Conservation (phyloP, 441 rosid species). For the Adansonia rubrostipa region DNA sequence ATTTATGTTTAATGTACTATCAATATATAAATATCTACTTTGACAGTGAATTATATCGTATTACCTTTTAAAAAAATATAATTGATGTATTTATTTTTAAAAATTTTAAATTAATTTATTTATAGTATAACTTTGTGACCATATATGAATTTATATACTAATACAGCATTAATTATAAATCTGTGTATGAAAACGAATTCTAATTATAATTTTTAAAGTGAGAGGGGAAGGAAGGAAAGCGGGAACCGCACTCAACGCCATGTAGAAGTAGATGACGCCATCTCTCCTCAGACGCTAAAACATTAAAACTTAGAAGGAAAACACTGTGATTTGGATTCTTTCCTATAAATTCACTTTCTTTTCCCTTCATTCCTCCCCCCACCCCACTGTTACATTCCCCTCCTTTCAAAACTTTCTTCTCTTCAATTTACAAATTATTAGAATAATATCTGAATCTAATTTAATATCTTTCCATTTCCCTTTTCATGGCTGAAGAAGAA, state of each 20-base stretch:
- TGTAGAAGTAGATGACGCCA: conserved; percentile 38
- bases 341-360: conserved; percentile 17
- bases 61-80: no score
- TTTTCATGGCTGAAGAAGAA: conserved; percentile 69
- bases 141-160: no score
- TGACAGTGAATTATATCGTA: no score
- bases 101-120: no score
- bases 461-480: background rate
- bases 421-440: background rate
- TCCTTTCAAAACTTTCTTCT: background rate
- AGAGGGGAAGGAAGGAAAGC: conserved; percentile 25
- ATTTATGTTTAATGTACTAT: no score
- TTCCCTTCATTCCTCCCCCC: conserved; percentile 29
- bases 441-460: background rate
- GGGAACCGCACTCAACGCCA: conserved; percentile 62
- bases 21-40: no score
- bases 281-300: conserved; percentile 24
- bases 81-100: no score
- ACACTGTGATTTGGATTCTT: conserved; percentile 31
- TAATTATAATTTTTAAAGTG: no score
- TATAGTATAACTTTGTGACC: no score
- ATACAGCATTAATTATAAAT: no score
- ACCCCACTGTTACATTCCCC: no score
- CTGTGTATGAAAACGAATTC: no score
- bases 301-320: conserved; percentile 26